Evolutionary conservation across 768 basidiomycete species (phyloP).

Genomic region (Melanogaster broomeanus): DNA sequence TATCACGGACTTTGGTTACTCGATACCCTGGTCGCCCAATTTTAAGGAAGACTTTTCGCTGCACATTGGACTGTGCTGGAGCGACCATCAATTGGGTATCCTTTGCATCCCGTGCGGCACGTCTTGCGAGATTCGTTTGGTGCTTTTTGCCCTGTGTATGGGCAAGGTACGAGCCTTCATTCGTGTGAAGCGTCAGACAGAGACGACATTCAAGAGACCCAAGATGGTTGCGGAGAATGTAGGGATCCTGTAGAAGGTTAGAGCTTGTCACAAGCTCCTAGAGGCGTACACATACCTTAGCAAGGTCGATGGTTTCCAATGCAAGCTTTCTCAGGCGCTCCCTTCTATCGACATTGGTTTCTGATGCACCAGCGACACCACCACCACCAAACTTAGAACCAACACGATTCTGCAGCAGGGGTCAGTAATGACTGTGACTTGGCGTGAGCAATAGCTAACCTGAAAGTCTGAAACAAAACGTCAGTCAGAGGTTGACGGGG

Average conservation of each 20-base stretch:
- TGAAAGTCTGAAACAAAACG: constrained; percentile 60
- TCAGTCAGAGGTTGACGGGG: constrained; percentile 6
- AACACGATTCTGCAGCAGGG: constrained; percentile 76
- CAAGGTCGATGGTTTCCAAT: constrained; percentile 95
- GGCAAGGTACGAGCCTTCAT: constrained; percentile 97
- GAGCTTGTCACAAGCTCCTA: background rate
- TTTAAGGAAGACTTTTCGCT: constrained; percentile 94
- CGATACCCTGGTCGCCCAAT: constrained; percentile 95
- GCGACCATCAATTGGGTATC: constrained; percentile 90
- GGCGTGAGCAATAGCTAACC: constrained; percentile 38
- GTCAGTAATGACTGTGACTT: background rate
- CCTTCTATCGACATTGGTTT: constrained; percentile 92
- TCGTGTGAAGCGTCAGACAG: constrained; percentile 97
- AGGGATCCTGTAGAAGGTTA: constrained; percentile 72
- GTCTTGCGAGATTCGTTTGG: constrained; percentile 95
- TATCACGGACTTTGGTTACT: constrained; percentile 95
- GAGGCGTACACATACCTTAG: constrained; percentile 62
- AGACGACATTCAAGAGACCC: constrained; percentile 98
- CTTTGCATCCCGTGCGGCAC: constrained; percentile 96
- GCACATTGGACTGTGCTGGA: constrained; percentile 74
- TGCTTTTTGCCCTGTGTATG: constrained; percentile 99
- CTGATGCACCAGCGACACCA: constrained; percentile 93
- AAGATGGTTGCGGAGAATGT: constrained; percentile 97
- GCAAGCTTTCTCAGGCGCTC: constrained; percentile 95
- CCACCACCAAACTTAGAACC: constrained; percentile 96